These are phyloP conservation scores for Pythium aristosporum DNA, from an alignment of 352 stramenopile species.

Conservation along the genomic window DNA sequence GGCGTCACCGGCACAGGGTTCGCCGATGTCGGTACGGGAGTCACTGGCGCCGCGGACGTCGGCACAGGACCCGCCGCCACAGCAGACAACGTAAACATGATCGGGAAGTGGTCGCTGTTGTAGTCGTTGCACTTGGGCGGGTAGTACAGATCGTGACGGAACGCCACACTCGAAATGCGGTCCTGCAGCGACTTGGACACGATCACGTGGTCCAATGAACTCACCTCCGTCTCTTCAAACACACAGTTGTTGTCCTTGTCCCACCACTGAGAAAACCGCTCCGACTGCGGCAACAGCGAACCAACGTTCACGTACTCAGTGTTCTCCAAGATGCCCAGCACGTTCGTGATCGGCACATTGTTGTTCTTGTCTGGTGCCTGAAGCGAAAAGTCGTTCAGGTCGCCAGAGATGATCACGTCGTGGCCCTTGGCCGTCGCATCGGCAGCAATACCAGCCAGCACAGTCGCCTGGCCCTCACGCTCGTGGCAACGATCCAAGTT, in stretches of 20 bases:
- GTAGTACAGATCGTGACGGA: slow-evolving; percentile 35
- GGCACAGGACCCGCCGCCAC: not conserved
- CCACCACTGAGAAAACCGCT: slow-evolving; percentile 30
- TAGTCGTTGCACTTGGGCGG: slow-evolving; percentile 22
- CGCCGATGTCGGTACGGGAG: slow-evolving; percentile 8
- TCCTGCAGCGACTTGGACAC: slow-evolving; percentile 34
- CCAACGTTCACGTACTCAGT: slow-evolving; percentile 20
- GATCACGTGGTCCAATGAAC: slow-evolving; percentile 33
- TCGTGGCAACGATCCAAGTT: slow-evolving; percentile 27
- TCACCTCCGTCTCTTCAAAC: slow-evolving; percentile 23
- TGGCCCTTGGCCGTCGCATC: slow-evolving; percentile 4
- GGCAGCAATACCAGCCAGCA: slow-evolving; percentile 20
- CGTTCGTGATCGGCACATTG: slow-evolving; percentile 32
- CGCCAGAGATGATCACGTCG: slow-evolving; percentile 35
- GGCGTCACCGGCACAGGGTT: not conserved
- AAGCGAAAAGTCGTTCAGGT: slow-evolving; percentile 35
- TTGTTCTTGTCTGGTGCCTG: slow-evolving; percentile 23
- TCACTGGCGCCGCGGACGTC: not conserved
- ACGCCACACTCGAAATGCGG: slow-evolving; percentile 24
- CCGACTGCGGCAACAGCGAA: slow-evolving; percentile 1
- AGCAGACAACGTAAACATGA: slow-evolving; percentile 30
- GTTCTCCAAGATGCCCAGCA: slow-evolving; percentile 26
- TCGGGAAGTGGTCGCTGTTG: slow-evolving; percentile 39
- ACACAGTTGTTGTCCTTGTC: slow-evolving; percentile 27
- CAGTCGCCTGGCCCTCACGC: slow-evolving; percentile 32